Evolutionary conservation across 371 early-diverging fungal species (phyloP).

Genomic region (Mucor mucedo): DNA sequence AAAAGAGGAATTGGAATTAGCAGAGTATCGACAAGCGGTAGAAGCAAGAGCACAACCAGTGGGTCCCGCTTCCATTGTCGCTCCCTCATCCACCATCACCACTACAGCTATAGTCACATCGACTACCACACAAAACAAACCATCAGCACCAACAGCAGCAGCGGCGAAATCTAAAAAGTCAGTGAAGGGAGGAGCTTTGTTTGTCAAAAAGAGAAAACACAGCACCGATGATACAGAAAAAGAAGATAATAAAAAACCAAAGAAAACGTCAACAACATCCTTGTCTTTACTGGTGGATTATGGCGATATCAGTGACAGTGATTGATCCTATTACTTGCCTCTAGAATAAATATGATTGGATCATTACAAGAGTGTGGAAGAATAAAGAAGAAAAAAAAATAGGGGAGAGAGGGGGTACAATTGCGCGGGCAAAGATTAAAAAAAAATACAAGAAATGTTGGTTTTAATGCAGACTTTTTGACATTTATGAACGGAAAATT

Average conservation of each 20-base stretch:
- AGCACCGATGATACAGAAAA: slow-evolving; percentile 23
- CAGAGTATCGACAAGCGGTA: slow-evolving; percentile 59
- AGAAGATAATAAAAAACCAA: slow-evolving; percentile 11
- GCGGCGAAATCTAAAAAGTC: slow-evolving; percentile 8
- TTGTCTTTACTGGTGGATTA: slow-evolving; percentile 37
- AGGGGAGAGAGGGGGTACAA: neutral
- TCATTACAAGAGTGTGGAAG: neutral
- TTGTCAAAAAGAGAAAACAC: slow-evolving; percentile 33
- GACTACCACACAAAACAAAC: slow-evolving; percentile 1
- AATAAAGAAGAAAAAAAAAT: no score
- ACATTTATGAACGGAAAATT: neutral
- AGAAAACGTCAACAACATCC: neutral
- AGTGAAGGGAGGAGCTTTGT: slow-evolving; percentile 16
- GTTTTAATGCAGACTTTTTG: neutral
- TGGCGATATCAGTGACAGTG: slow-evolving; percentile 34
- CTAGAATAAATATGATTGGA: neutral
- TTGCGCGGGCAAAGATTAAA: neutral
- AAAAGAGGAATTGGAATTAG: slow-evolving; percentile 67
- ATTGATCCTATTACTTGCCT: slow-evolving; percentile 1
- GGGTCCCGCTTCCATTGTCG: neutral
- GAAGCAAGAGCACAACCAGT: slow-evolving; percentile 15
- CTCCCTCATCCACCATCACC: neutral
- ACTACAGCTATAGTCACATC: neutral
- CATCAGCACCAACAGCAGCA: neutral
- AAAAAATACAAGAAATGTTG: slow-evolving; percentile 10